Evolutionary conservation across 805 yeast genomes (phyloP), one percentile per base, ranked within the genome.

Genomic region (Jamesozyma spencerorum): DNA sequence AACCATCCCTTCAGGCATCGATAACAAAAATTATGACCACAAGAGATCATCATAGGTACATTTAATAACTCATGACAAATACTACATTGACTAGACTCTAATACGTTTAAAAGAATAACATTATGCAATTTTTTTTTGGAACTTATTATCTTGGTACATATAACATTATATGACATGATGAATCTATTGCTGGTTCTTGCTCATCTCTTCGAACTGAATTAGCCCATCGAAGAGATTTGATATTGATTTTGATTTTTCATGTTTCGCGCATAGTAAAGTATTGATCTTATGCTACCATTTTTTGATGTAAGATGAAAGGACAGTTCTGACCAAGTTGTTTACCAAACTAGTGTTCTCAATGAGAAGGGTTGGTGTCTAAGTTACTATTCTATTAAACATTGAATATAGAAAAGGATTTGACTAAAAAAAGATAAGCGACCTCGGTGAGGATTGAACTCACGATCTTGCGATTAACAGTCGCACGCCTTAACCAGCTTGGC

Each of bases 21-120:
- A 54, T 82, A 82, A 58, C 90, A 83, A 49, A 76, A 81, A 24
- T 81, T 73, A 54, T 83, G 92, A 2, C 90, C 90, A 62, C 92
- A 83, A 11, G 66, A 57, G 0, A 77, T 65, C 49, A 75, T 64
- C 50, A 77, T 74, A 2, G 92, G 90, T 2, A 72, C 71, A 46
- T 68, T 71, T 81, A 82, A 76, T 37, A 72, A 60, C 39, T 82
- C 90, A 28, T 79, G 77, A 52, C 92, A 83, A 10, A 83, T 70
- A 5, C 81, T 68, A 54, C 92, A 83, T 27, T 53, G 37, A 35
- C 30, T 19, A 1, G 31, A 8, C 5, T 31, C 36, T 12, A 38
- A 20, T 4, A 38, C 11, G 18, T 33, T 26, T 3, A 32, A 27
- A 4, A 38, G 8, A 8, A 38, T 30, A n/a, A 24, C 19, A 17